These are phyloP conservation scores for Neonectria punicea DNA, from an alignment of 2,329 filamentous ascomycete species.

Conservation along the genomic window DNA sequence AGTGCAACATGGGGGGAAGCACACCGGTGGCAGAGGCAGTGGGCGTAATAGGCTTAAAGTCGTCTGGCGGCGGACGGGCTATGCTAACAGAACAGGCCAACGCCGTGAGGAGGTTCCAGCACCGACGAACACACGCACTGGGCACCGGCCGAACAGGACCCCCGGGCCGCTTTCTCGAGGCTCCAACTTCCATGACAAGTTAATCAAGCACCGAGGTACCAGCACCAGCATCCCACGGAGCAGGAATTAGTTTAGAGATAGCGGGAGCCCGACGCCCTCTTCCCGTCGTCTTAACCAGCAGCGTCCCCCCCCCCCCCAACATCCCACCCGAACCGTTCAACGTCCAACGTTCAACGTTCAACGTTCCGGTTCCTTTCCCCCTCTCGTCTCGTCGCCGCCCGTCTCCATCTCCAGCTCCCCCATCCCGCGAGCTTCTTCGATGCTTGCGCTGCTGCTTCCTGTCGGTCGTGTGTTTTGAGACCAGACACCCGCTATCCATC, in stretches of 20 bases:
- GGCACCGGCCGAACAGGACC: constrained; percentile 12
- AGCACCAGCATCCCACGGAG: not conserved
- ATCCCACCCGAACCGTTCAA: constrained; percentile 7
- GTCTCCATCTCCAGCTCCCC: not conserved
- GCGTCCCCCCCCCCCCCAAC: constrained; percentile 12
- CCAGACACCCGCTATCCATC: constrained; percentile 11
- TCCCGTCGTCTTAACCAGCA: constrained; percentile 12
- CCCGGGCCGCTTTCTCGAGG: constrained; percentile 18
- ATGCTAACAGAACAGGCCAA: not conserved
- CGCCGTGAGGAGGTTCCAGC: constrained; percentile 9
- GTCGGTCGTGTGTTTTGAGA: constrained; percentile 14
- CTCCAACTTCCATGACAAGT: not conserved
- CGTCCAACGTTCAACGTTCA: not conserved
- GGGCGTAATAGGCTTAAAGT: constrained; percentile 9
- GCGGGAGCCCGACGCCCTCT: constrained; percentile 15
- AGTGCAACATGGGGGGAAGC: constrained; percentile 16
- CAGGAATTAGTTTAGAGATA: not conserved
- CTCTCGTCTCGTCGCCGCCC: not conserved
- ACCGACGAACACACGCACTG: constrained; percentile 3
- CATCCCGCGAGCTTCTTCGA: not conserved
- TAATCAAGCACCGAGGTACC: not conserved
- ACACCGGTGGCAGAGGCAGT: constrained; percentile 17
- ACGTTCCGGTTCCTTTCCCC: not conserved
- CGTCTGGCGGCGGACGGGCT: not conserved
- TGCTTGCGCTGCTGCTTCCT: not conserved